phyloP scores from a whole-genome alignment of 192 early-diverging fungal species.

The Chytriomyces sp. region DNA sequence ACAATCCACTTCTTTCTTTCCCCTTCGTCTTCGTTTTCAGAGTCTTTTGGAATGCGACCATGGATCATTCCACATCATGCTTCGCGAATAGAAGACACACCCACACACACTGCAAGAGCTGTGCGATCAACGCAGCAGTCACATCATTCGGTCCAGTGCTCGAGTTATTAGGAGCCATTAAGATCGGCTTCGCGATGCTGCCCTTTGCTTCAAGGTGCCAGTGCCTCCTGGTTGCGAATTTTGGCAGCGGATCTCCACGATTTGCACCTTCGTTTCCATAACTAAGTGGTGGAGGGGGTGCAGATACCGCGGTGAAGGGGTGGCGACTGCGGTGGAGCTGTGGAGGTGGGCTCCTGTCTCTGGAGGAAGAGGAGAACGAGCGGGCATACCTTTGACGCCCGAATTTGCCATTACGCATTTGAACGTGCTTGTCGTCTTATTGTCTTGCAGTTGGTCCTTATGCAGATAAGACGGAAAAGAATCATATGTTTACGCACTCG shows the following conservation, averaged over 20 bases:
- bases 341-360: too few relatives aligned
- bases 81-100: not conserved
- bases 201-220: slow-evolving; percentile 27
- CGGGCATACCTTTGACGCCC: too few relatives aligned
- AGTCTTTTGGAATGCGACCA: slow-evolving; percentile 30
- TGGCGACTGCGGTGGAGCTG: too few relatives aligned
- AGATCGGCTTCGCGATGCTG: slow-evolving; percentile 1
- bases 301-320: too few relatives aligned
- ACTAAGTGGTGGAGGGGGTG: not conserved
- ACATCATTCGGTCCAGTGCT: slow-evolving; percentile 29
- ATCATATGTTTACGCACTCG: too few relatives aligned
- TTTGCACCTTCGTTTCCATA: not conserved
- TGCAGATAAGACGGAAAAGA: too few relatives aligned
- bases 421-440: too few relatives aligned
- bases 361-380: too few relatives aligned
- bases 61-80: not conserved
- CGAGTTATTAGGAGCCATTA: not conserved
- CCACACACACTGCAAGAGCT: slow-evolving; percentile 22
- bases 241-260: slow-evolving; percentile 33
- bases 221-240: slow-evolving; percentile 41
- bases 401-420: too few relatives aligned
- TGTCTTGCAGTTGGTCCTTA: too few relatives aligned
- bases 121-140: slow-evolving; percentile 35
- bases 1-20: slow-evolving; percentile 37
- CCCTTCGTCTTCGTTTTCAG: slow-evolving; percentile 37